Conservation (phyloP, 2,329 filamentous ascomycete genomes). For the Emergomyces orientalis region DNA sequence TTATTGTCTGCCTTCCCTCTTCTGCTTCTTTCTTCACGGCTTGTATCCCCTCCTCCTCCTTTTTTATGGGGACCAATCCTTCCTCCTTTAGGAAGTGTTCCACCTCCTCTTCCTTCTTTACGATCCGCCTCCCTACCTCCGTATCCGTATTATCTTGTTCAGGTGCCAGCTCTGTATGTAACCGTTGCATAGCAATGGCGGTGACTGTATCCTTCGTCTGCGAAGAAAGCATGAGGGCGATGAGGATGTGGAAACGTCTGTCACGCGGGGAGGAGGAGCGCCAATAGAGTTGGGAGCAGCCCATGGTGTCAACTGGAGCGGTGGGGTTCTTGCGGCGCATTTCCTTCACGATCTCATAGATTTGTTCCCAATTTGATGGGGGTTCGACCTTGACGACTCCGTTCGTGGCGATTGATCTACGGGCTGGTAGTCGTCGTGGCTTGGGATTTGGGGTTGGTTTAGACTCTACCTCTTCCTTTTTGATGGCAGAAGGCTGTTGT, state of each 20-base stretch:
- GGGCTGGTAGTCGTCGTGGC: slow-evolving; percentile 33
- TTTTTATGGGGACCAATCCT: background rate
- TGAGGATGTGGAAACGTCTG: slow-evolving; percentile 73
- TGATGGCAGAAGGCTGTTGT: background rate
- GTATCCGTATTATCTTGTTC: slow-evolving; percentile 14
- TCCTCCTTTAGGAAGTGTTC: background rate
- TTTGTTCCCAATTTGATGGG: slow-evolving; percentile 71
- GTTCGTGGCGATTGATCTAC: slow-evolving; percentile 32
- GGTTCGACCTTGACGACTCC: slow-evolving; percentile 40
- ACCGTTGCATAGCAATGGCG: slow-evolving; percentile 66
- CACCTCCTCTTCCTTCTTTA: slow-evolving; percentile 9
- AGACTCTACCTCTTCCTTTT: slow-evolving; percentile 1
- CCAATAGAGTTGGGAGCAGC: slow-evolving; percentile 55
- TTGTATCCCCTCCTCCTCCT: background rate
- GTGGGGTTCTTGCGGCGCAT: slow-evolving; percentile 62
- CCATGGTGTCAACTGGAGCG: slow-evolving; percentile 95
- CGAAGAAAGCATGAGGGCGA: slow-evolving; percentile 81
- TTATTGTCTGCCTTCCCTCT: background rate
- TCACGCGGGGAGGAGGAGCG: slow-evolving; percentile 40
- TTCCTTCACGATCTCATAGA: slow-evolving; percentile 66
- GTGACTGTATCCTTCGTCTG: slow-evolving; percentile 93
- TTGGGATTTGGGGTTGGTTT: slow-evolving; percentile 24
- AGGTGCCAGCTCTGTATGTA: slow-evolving; percentile 61
- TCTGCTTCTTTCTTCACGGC: background rate
- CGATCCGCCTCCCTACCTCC: slow-evolving; percentile 11